Evolutionary conservation across 2,329 filamentous ascomycete species (phyloP).

Genomic region (Penicillium sp.): DNA sequence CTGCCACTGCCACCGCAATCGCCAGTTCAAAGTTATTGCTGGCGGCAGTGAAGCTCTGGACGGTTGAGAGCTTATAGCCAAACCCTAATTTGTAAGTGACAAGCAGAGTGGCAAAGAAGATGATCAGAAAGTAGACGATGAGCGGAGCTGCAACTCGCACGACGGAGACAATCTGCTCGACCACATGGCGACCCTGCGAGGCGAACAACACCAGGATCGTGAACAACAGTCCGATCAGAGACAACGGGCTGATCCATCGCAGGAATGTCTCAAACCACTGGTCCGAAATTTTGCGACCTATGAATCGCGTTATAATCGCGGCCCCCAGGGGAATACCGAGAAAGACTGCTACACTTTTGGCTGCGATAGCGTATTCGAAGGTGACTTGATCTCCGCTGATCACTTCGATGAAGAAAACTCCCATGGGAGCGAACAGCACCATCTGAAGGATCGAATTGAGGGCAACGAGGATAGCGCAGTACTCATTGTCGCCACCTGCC

Average conservation of each 20-base stretch:
- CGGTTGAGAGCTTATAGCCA: conserved; percentile 68
- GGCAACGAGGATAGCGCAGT: conserved; percentile 78
- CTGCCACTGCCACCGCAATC: conserved; percentile 82
- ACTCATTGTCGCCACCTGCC: conserved; percentile 75
- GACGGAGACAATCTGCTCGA: conserved; percentile 81
- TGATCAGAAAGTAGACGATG: conserved; percentile 74
- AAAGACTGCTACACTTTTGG: conserved; percentile 80
- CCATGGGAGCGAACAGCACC: conserved; percentile 69
- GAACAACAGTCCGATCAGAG: conserved; percentile 79
- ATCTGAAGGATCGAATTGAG: conserved; percentile 76
- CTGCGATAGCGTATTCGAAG: conserved; percentile 66
- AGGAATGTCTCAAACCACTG: conserved; percentile 70
- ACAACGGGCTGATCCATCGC: conserved; percentile 69
- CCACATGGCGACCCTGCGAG: conserved; percentile 73
- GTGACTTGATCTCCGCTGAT: conserved; percentile 56
- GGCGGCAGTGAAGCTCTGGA: conserved; percentile 84
- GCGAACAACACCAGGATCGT: conserved; percentile 86
- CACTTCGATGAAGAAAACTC: conserved; percentile 69
- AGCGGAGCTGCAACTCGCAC: conserved; percentile 78
- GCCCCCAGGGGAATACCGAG: conserved; percentile 80
- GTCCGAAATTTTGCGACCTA: conserved; percentile 56
- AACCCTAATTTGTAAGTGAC: conserved; percentile 68
- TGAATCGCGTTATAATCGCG: conserved; percentile 73
- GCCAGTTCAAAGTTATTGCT: conserved; percentile 94
- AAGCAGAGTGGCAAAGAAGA: conserved; percentile 71